These are phyloP conservation scores for Pseudonitzschia delicatissima DNA, from an alignment of 108 stramenopile species.

Conservation along the genomic window DNA sequence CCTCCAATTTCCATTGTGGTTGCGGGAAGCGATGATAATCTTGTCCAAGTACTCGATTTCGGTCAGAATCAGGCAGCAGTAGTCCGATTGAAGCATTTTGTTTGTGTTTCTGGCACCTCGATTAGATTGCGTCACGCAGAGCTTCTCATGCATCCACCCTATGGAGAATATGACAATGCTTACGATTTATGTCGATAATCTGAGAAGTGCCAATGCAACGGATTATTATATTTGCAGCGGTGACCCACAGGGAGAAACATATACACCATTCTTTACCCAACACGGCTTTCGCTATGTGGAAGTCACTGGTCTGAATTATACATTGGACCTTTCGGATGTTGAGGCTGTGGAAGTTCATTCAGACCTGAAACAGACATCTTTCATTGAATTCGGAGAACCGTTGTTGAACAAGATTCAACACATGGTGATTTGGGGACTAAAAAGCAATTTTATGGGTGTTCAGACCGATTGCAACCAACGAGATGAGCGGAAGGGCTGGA, in stretches of 20 bases:
- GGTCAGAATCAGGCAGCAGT: slow-evolving; percentile 36
- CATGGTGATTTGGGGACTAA: slow-evolving; percentile 25
- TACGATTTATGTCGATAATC: slow-evolving; percentile 22
- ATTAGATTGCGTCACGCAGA: slow-evolving; percentile 31
- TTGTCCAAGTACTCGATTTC: slow-evolving; percentile 26
- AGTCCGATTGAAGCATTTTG: slow-evolving; percentile 18
- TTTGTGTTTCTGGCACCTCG: slow-evolving; percentile 6
- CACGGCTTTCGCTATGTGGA: slow-evolving; percentile 40
- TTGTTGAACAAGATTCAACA: slow-evolving; percentile 30
- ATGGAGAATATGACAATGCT: slow-evolving; percentile 14
- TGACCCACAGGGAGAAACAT: slow-evolving; percentile 15
- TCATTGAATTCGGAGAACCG: slow-evolving; percentile 19
- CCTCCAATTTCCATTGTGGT: slow-evolving; percentile 10
- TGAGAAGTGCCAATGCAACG: slow-evolving; percentile 18
- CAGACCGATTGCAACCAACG: slow-evolving; percentile 34
- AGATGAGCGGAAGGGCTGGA: slow-evolving; percentile 30
- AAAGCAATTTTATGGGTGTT: slow-evolving; percentile 29
- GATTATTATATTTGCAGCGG: slow-evolving; percentile 31
- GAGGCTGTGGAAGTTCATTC: slow-evolving; percentile 29
- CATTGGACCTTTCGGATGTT: slow-evolving; percentile 15
- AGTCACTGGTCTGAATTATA: slow-evolving; percentile 18
- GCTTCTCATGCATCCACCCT: slow-evolving; percentile 26
- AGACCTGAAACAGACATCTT: slow-evolving; percentile 18
- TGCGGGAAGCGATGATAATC: not conserved
- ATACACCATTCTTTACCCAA: slow-evolving; percentile 23